Evolutionary conservation across 768 basidiomycete species (phyloP).

Genomic region (Lyophyllum atratum): DNA sequence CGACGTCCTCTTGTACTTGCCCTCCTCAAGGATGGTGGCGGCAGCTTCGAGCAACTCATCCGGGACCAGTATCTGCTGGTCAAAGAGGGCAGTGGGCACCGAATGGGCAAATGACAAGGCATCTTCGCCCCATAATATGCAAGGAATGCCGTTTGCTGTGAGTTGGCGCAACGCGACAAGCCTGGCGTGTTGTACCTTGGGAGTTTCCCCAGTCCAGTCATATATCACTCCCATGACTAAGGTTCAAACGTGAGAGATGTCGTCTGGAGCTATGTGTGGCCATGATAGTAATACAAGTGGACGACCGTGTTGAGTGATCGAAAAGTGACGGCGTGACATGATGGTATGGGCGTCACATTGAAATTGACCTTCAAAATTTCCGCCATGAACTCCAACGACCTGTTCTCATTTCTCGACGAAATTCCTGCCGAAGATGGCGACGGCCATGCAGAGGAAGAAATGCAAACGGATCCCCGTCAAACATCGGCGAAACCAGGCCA

Average conservation of each 20-base stretch:
- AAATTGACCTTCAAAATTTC: constrained; percentile 17
- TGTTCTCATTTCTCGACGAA: constrained; percentile 72
- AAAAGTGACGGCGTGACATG: not conserved
- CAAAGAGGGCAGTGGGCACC: not conserved
- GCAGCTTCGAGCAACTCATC: not conserved
- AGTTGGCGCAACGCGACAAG: not conserved
- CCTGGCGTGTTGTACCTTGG: not conserved
- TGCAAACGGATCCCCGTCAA: constrained; percentile 23
- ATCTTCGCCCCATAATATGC: not conserved
- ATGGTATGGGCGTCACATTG: not conserved
- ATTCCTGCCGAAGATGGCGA: constrained; percentile 38
- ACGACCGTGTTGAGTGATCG: not conserved
- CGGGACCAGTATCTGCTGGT: not conserved
- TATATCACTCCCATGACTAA: not conserved
- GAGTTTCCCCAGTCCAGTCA: not conserved
- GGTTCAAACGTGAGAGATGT: too few species aligned
- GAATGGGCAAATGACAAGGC: not conserved
- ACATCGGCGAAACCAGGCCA: constrained; percentile 22
- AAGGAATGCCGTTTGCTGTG: not conserved
- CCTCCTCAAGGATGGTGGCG: too few species aligned
- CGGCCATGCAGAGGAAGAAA: constrained; percentile 30
- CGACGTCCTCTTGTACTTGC: too few species aligned
- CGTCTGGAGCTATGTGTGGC: too few species aligned
- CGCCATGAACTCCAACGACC: constrained; percentile 50
- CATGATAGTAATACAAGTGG: too few species aligned